Evolutionary conservation across 2,329 filamentous ascomycete species (phyloP), one percentile per base, ranked within the genome.

Genomic region (Triangularia verruculosa): DNA sequence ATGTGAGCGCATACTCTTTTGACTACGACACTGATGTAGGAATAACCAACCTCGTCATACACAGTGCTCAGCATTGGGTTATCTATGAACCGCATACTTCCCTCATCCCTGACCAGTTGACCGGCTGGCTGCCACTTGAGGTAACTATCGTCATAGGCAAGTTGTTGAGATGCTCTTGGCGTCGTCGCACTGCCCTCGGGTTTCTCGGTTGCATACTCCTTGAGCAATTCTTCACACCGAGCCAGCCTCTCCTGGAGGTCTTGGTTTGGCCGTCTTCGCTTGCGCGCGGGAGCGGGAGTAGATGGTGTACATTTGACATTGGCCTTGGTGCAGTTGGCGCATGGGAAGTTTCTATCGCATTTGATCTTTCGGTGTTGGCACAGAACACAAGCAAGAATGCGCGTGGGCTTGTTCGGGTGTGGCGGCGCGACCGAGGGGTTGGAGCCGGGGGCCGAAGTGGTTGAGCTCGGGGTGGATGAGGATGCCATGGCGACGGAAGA

Each of bases 361-460:
- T 85, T 86, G 74, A 86, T 86, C 75, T 87, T 87, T 70, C 85
- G 81, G 70, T 84, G 82, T 71, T 87, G 84, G 70, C 84, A 87
- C 39, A 86, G 76, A 20, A 84, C 82, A 68, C 84, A 85, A 20
- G 82, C 82, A 63, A 85, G 74, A 55, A 84, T 78, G 68, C 82
- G 76, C 13, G 76, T 74, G 12, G 77, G 74, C 71, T 80, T 83
- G 61, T 58, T 64, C 59, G 17, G 54, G 32, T 47, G 47, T 47
- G 39, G 39, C 39, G 39, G 34, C 6, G 64, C 30, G 30, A 22
- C 27, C 39, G 17, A 39, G 17, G 59, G 22, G 34, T 9, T 53
- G 20, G 59, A 28, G 28, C 20, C 28, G 12, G 61, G 17, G 11
- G 22, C 58, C 2, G 57, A 60, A 11, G 53, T 62, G 12, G 56